phyloP scores from a whole-genome alignment of 176 grass and related monocot species.

The Lolium perenne region DNA sequence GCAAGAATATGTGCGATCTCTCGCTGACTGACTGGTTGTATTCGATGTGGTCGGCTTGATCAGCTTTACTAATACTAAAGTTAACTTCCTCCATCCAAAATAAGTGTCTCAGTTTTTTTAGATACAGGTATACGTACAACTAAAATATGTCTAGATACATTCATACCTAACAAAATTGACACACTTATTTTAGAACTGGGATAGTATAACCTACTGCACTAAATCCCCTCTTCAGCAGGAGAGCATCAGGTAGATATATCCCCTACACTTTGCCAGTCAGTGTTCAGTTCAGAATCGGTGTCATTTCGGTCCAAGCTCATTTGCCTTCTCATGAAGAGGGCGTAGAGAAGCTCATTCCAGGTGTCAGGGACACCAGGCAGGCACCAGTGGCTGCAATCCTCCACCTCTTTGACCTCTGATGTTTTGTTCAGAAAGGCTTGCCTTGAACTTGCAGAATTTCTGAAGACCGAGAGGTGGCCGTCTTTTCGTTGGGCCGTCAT shows the following conservation, averaged over 20 bases:
- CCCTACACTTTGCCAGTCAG: neutral
- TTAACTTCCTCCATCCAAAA: too few species aligned
- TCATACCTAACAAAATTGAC: too few species aligned
- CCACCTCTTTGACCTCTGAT: neutral
- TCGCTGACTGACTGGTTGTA: neutral
- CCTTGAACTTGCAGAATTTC: conserved; percentile 51
- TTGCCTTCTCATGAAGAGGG: conserved; percentile 50
- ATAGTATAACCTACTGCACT: neutral
- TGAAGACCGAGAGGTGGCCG: conserved; percentile 73
- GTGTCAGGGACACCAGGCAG: conserved; percentile 59
- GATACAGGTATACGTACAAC: too few species aligned
- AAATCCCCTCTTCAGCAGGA: neutral
- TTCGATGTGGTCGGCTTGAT: too few species aligned
- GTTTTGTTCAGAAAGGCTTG: conserved; percentile 31
- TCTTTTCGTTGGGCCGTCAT: conserved; percentile 78
- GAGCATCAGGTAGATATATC: neutral
- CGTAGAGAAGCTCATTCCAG: conserved; percentile 62
- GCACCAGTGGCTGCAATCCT: conserved; percentile 98
- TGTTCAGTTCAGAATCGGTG: neutral
- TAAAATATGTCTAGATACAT: too few species aligned
- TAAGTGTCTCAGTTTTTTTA: too few species aligned
- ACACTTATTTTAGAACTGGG: too few species aligned
- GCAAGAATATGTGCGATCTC: neutral
- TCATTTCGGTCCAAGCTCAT: conserved; percentile 1
- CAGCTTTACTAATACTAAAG: too few species aligned